Conservation (phyloP, 208 protist species). For the Trypanosoma boissoni region DNA sequence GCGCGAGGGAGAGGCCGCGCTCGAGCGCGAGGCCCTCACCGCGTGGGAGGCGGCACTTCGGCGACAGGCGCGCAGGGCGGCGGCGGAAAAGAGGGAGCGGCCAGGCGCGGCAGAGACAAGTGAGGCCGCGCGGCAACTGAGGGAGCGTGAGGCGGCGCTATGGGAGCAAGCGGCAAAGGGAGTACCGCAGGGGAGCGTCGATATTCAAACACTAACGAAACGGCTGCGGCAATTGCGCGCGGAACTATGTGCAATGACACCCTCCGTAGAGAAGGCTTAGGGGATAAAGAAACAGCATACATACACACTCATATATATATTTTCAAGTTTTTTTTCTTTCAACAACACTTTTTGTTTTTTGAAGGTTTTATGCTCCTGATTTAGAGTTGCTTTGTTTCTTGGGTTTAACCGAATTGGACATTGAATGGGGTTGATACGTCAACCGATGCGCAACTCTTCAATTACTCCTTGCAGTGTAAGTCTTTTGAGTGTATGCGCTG, state of each 20-base stretch:
- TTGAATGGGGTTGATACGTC: too few relatives aligned
- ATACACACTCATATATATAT: too few relatives aligned
- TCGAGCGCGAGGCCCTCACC: slow-evolving; percentile 2
- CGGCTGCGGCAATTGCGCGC: neutral
- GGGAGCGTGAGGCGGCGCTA: slow-evolving; percentile 11
- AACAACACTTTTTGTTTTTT: too few relatives aligned
- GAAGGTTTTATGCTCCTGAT: too few relatives aligned
- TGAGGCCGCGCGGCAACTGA: neutral
- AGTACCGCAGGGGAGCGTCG: slow-evolving; percentile 1
- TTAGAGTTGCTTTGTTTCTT: too few relatives aligned
- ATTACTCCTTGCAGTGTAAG: too few relatives aligned
- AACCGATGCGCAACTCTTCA: too few relatives aligned
- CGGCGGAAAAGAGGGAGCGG: neutral
- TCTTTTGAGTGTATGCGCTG: too few relatives aligned
- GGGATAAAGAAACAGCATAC: too few relatives aligned
- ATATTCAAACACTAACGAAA: slow-evolving; percentile 2
- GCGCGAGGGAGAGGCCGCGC: neutral
- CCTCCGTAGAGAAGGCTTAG: neutral
- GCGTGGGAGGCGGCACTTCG: slow-evolving; percentile 1
- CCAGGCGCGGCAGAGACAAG: neutral
- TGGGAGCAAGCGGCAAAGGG: slow-evolving; percentile 10
- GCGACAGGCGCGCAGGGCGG: neutral
- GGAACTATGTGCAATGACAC: neutral
- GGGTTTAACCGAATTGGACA: too few relatives aligned
- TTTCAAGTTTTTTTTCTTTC: too few relatives aligned